Evolutionary conservation across 495 filamentous ascomycete species (phyloP), one percentile per base, ranked within the genome.

Genomic region (Lasiosphaeris hirsuta): DNA sequence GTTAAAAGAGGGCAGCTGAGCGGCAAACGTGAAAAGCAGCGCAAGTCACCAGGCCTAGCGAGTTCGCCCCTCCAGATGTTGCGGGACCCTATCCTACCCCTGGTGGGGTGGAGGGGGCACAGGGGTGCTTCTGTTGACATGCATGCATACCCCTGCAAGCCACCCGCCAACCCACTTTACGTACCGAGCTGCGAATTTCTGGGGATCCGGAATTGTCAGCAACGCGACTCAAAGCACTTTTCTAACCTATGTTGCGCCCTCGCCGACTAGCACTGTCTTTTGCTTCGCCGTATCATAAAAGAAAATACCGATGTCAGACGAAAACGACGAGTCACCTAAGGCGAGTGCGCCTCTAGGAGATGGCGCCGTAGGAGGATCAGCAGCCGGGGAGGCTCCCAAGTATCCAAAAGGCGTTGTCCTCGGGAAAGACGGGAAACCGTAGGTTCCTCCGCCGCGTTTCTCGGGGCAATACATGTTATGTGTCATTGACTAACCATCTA

Each of bases 361-460:
- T 15, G 34, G 34, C 11, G 54, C 40, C 14, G 48, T 42, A 30
- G 23, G 5, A 5, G 35, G 18, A n/a, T 45, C 51, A 45, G 49
- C 56, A 36, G 33, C 58, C 33, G 45, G 53, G 37, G 62, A 57
- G 40, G 60, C 70, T 3, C 69, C 72, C 17, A 73, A 73, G 51
- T 53, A 77, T 38, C 87, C 90, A 11, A 95, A 91, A 70, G 93
- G 92, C 59, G 79, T 96, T 7, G 82, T 96, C 3, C 75, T 97
- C 39, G 94, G 87, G 43, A 90, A 92, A 63, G 90, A 98, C 78
- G 94, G 94, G 44, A 97, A 97, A 75, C 94, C 93, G 94, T 97
- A 79, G 73, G 90, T 64, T 57, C 18, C 33, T 47, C 34, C 19
- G 13, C 9, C 13, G 2, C 10, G 11, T 34, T n/a, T 36, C 18